Evolutionary conservation across 2,329 filamentous ascomycete genomes (phyloP).

Genomic region (Corniculantispora saksenae): DNA sequence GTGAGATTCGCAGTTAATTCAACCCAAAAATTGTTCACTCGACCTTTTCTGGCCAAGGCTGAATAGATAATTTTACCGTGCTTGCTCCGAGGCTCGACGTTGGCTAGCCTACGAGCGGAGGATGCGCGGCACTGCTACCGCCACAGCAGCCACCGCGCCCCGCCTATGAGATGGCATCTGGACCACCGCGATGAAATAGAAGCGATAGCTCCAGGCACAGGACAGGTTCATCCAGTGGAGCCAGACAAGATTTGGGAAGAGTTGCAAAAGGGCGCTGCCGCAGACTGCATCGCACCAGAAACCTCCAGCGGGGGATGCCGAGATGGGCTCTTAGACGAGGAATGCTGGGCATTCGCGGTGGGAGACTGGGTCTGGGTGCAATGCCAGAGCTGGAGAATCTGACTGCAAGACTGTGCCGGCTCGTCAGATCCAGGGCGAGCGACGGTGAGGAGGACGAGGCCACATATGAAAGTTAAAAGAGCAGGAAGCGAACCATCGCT

Average conservation of each 20-base stretch:
- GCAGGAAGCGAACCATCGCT: neutral
- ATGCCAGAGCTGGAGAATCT: neutral
- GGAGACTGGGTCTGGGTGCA: neutral
- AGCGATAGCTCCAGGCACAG: neutral
- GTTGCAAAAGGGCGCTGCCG: neutral
- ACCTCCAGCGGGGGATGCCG: neutral
- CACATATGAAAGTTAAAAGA: neutral
- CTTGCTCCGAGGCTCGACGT: neutral
- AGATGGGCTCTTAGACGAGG: neutral
- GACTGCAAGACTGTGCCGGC: neutral
- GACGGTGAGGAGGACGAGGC: neutral
- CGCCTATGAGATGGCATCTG: neutral
- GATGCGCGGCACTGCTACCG: neutral
- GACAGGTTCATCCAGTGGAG: neutral
- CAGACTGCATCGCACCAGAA: neutral
- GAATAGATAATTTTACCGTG: neutral
- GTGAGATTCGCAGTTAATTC: neutral
- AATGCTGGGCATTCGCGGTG: slow-evolving; percentile 9
- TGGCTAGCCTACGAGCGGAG: neutral
- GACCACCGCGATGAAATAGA: neutral
- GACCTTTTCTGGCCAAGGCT: neutral
- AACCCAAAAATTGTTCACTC: neutral
- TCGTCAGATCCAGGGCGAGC: neutral
- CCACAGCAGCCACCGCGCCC: slow-evolving; percentile 5
- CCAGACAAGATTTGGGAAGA: neutral